Evolutionary conservation across 2,329 filamentous ascomycete species (phyloP).

Genomic region (Calonectria multiphialidica): DNA sequence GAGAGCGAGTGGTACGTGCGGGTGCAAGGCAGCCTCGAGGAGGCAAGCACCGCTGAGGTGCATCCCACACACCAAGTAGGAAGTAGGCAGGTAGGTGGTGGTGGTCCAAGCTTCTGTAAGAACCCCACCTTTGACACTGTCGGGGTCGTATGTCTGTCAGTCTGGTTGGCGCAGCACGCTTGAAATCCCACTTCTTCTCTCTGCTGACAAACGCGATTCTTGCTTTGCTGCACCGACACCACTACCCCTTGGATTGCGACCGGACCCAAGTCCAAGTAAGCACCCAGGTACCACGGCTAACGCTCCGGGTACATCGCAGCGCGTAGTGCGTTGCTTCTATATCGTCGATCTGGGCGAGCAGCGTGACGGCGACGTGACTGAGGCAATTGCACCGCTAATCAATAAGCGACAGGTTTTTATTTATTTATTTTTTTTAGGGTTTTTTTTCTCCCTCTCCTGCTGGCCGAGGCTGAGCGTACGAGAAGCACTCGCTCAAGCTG

Average conservation of each 20-base stretch:
- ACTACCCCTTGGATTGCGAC: not conserved
- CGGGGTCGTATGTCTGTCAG: slow-evolving; percentile 2
- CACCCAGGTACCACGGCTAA: slow-evolving; percentile 7
- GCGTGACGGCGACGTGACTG: not conserved
- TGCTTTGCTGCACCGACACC: slow-evolving; percentile 20
- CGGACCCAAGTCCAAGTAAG: not conserved
- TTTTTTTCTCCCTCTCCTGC: not conserved
- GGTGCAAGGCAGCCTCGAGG: not conserved
- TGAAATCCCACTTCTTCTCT: slow-evolving; percentile 7
- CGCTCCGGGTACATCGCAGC: not conserved
- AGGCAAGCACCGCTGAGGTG: not conserved
- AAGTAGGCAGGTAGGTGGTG: not conserved
- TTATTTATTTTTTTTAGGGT: not conserved
- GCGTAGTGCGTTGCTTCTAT: not conserved
- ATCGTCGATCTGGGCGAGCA: not conserved
- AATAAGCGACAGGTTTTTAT: not conserved
- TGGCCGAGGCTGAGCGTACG: not conserved
- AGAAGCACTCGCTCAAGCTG: not conserved
- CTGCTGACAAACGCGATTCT: slow-evolving; percentile 45
- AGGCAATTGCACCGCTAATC: slow-evolving; percentile 5
- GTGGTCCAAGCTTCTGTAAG: slow-evolving; percentile 14
- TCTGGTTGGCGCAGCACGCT: slow-evolving; percentile 10
- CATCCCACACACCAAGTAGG: not conserved
- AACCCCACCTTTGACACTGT: slow-evolving; percentile 8
- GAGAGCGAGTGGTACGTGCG: slow-evolving; percentile 6